Evolutionary conservation across 2,329 filamentous ascomycete genomes (phyloP).

Genomic region (Knoxdaviesia proteae): DNA sequence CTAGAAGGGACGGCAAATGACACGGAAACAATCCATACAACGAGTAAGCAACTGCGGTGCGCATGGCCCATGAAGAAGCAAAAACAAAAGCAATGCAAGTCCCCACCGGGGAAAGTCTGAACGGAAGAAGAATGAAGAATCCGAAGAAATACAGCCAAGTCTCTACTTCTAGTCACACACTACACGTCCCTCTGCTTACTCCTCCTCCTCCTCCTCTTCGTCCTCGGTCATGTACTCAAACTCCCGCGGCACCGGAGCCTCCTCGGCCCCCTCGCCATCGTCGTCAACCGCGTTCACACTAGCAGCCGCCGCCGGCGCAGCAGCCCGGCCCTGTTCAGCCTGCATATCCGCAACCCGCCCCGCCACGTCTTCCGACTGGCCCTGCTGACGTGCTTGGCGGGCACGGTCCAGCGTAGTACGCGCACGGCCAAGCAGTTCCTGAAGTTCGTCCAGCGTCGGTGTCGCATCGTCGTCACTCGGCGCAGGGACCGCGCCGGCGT

Average conservation of each 20-base stretch:
- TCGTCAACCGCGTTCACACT: slow-evolving; percentile 79
- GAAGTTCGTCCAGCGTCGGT: slow-evolving; percentile 9
- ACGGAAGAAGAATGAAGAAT: too few species aligned
- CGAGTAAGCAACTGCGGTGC: too few species aligned
- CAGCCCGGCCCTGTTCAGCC: slow-evolving; percentile 17
- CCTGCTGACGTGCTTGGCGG: background rate
- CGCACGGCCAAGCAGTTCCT: slow-evolving; percentile 3
- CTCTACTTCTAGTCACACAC: too few species aligned
- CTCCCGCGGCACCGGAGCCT: slow-evolving; percentile 46
- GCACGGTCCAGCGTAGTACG: background rate
- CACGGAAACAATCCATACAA: too few species aligned
- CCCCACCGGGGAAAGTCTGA: too few species aligned
- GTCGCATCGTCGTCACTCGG: slow-evolving; percentile 12
- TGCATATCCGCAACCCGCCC: slow-evolving; percentile 7
- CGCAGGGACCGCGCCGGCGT: slow-evolving; percentile 14
- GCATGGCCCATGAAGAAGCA: too few species aligned
- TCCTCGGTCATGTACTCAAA: slow-evolving; percentile 64
- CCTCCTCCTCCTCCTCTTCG: slow-evolving; percentile 20
- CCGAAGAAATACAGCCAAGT: too few species aligned
- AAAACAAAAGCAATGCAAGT: too few species aligned
- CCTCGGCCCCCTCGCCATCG: slow-evolving; percentile 52
- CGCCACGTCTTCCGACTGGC: slow-evolving; percentile 1
- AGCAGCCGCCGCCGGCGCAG: slow-evolving; percentile 48
- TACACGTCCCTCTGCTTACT: background rate
- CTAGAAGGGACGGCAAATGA: too few species aligned